Conservation (phyloP, 805 yeast species). For the Cyberlindnera mycetangii region DNA sequence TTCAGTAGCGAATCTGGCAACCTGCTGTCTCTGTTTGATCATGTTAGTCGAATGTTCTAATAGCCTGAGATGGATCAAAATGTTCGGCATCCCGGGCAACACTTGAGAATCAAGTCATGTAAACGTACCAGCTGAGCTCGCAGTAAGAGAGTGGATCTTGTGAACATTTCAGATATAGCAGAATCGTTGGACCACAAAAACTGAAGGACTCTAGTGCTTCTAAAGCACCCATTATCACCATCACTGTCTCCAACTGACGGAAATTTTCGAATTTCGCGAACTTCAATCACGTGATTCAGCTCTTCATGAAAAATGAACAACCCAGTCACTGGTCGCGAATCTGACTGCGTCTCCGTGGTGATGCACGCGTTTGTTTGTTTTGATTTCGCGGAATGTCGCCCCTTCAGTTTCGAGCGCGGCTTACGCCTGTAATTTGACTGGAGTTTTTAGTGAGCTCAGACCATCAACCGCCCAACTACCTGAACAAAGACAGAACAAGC, state of each 20-base stretch:
- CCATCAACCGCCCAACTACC: neutral
- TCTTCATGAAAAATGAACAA: neutral
- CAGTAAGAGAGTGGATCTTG: conserved; percentile 8
- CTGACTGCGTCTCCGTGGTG: conserved; percentile 3
- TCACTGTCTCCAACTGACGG: neutral
- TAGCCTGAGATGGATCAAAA: too few species aligned
- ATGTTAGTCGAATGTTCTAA: conserved; percentile 9
- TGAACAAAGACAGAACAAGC: neutral
- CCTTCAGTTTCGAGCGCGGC: conserved; percentile 4
- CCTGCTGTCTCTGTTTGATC: conserved; percentile 17
- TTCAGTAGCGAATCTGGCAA: conserved; percentile 25
- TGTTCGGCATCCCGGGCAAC: neutral
- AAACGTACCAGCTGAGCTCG: conserved; percentile 12
- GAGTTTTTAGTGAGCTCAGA: neutral
- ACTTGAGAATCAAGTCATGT: too few species aligned
- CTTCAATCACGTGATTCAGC: neutral
- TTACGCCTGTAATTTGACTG: neutral
- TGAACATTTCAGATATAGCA: conserved; percentile 7
- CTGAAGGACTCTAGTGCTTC: neutral
- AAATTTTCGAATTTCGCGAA: neutral
- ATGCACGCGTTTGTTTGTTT: conserved; percentile 9
- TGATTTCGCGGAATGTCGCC: conserved; percentile 10
- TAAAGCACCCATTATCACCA: neutral
- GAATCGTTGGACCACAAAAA: neutral
- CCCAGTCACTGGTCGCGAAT: neutral